These are phyloP conservation scores for Mycena floridula DNA, from an alignment of 768 basidiomycete species.

Conservation along the genomic window DNA sequence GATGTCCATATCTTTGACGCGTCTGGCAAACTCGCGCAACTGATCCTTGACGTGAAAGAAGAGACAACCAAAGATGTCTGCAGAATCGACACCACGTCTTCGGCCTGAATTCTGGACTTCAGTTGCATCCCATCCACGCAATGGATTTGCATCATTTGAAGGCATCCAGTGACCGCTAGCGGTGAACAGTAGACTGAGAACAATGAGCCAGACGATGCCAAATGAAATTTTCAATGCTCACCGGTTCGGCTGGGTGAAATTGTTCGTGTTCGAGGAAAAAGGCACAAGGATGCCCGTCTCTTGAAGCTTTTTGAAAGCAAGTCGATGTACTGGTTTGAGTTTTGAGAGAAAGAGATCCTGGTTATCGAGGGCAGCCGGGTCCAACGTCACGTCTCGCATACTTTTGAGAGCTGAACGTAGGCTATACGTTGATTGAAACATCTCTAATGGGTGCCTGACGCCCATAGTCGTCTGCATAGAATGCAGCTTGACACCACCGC, in stretches of 20 bases:
- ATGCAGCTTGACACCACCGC: constrained; percentile 27
- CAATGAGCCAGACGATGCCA: neutral
- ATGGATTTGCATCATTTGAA: constrained; percentile 32
- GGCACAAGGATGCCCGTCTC: constrained; percentile 33
- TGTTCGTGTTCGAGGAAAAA: constrained; percentile 24
- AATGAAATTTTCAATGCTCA: constrained; percentile 10
- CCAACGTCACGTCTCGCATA: constrained; percentile 23
- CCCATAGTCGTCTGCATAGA: constrained; percentile 31
- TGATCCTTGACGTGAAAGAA: constrained; percentile 39
- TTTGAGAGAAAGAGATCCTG: constrained; percentile 32
- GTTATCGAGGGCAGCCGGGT: constrained; percentile 32
- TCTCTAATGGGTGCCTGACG: constrained; percentile 31
- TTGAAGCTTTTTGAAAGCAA: constrained; percentile 29
- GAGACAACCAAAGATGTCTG: constrained; percentile 34
- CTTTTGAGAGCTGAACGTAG: constrained; percentile 22
- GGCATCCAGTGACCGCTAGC: constrained; percentile 39
- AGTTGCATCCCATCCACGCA: constrained; percentile 44
- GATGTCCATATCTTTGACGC: constrained; percentile 28
- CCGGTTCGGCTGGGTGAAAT: constrained; percentile 34
- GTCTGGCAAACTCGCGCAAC: constrained; percentile 29
- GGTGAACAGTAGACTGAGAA: constrained; percentile 36
- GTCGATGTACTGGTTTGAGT: constrained; percentile 34
- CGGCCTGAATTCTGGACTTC: constrained; percentile 32
- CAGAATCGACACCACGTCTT: constrained; percentile 24
- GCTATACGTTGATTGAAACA: constrained; percentile 27